phyloP scores from a whole-genome alignment of 2,329 filamentous ascomycete genomes.

The Phialemonium atrogriseum region DNA sequence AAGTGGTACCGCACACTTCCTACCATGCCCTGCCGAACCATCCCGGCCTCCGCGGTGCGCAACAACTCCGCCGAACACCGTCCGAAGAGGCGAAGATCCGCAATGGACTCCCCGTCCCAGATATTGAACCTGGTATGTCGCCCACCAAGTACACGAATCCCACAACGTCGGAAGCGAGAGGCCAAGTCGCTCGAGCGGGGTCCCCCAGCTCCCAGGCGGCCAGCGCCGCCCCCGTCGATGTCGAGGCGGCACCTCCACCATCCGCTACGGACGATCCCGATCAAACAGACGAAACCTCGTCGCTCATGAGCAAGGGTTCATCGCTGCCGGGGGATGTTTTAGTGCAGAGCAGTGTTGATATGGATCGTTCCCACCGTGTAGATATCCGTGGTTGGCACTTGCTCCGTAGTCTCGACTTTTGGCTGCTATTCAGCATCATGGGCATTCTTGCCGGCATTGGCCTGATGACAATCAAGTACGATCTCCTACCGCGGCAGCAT shows the following conservation, averaged over 20 bases:
- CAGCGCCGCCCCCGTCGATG: conserved; percentile 8
- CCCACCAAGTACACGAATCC: conserved; percentile 23
- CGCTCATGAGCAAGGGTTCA: conserved; percentile 62
- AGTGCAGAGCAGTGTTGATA: conserved; percentile 56
- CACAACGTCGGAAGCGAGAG: conserved; percentile 10
- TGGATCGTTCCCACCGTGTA: conserved; percentile 69
- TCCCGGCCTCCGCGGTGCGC: conserved; percentile 24
- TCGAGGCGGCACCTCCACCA: conserved; percentile 19
- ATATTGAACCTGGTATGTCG: conserved; percentile 60
- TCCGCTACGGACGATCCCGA: conserved; percentile 20
- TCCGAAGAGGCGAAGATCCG: conserved; percentile 32
- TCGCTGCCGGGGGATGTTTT: conserved; percentile 41
- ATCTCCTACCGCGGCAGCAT: conserved; percentile 10
- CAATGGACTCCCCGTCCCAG: conserved; percentile 24
- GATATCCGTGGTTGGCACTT: conserved; percentile 83
- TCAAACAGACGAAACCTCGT: conserved; percentile 67
- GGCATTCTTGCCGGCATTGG: conserved; percentile 88
- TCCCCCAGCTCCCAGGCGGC: conserved; percentile 1
- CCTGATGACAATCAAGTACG: conserved; percentile 98
- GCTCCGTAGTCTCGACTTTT: conserved; percentile 69
- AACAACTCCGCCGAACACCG: conserved; percentile 30
- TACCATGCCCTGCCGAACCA: conserved; percentile 48
- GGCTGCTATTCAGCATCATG: conserved; percentile 83
- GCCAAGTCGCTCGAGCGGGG: conserved; percentile 10
- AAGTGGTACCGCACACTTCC: conserved; percentile 54